Evolutionary conservation across 345 rosid genomes (phyloP), one percentile per base, ranked within the genome.

Genomic region (Linum trigynum): DNA sequence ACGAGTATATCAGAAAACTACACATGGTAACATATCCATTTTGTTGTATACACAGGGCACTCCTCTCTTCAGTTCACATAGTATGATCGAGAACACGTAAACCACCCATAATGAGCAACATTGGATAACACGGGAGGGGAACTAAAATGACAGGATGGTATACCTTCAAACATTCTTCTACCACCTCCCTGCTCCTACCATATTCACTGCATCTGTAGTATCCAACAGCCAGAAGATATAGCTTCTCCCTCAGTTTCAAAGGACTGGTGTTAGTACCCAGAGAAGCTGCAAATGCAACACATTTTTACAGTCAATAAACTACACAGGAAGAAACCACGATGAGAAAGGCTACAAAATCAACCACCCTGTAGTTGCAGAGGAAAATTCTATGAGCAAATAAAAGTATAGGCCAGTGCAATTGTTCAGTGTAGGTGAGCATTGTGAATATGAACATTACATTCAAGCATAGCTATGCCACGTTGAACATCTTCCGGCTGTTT

Each of bases 381-480:
- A 57, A 57, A 57, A 23, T 23, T 23, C 32, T 23, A 23, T 23
- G 32, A 23, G 32, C 32, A 23, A 23, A 23, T 23, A 23, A 23
- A 23, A 23, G 32, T 23, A 23, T 23, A 23, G 32, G 32, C 32
- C 32, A 23, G 32, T 23, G 32, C 32, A 23, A 23, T 23, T 23
- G 32, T 23, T 23, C 32, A 23, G 32, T 23, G 4, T 3, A 57
- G 3, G 23, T n/a, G 3, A 57, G 61, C 38, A 17, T 23, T 5
- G 8, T 11, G 50, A 61, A 39, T 16, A 5, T 38, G 23, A 8
- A 61, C 40, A 62, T 60, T 70, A 89, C 95, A 84, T 87, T 87
- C 89, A 71, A 90, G 90, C 95, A 90, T 85, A n/a, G 84, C 91
- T 53, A 87, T 79, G 16, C 95, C 96, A 35, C 94, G 96, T 61